Percentiles rank a stretch among this genome's conserved stretches.
Evolutionary conservation across 192 early-diverging fungal genomes (phyloP).

Genomic region (Geranomyces michiganensis): DNA sequence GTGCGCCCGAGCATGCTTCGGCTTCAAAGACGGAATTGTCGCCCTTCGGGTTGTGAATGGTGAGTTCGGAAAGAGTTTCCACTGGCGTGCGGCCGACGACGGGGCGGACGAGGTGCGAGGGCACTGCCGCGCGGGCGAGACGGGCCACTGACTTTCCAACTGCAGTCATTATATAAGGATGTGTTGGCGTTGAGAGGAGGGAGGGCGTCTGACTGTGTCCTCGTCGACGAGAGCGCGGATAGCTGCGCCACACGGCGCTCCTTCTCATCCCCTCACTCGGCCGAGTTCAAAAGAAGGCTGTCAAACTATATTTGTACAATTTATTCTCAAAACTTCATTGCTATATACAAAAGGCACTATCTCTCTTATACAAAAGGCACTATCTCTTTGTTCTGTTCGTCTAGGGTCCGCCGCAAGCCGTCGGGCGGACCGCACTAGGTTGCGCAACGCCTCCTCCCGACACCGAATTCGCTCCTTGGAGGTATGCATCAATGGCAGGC

Average conservation of each 20-base stretch:
- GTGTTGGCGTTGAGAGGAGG: too few species aligned
- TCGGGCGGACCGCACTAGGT: not conserved
- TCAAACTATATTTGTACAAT: too few species aligned
- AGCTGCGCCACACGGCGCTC: too few species aligned
- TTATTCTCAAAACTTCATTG: too few species aligned
- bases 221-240: too few species aligned
- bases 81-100: not conserved
- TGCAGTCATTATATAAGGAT: too few species aligned
- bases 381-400: too few species aligned
- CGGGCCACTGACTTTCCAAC: not conserved
- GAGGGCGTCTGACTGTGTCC: too few species aligned
- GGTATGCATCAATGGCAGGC: constrained; percentile 3
- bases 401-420: constrained; percentile 4
- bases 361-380: too few species aligned
- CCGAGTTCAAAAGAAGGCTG: too few species aligned
- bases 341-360: too few species aligned
- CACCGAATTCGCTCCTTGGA: not conserved
- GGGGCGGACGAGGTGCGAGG: not conserved
- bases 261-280: too few species aligned
- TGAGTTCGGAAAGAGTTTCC: constrained; percentile 15
- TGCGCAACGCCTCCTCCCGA: not conserved
- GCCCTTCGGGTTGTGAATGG: constrained; percentile 22
- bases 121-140: not conserved
- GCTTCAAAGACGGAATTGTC: constrained; percentile 28
- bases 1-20: constrained; percentile 30